Base-by-base conservation (phyloP, 495 filamentous ascomycete species). In the Aspergillus leporis region DNA sequence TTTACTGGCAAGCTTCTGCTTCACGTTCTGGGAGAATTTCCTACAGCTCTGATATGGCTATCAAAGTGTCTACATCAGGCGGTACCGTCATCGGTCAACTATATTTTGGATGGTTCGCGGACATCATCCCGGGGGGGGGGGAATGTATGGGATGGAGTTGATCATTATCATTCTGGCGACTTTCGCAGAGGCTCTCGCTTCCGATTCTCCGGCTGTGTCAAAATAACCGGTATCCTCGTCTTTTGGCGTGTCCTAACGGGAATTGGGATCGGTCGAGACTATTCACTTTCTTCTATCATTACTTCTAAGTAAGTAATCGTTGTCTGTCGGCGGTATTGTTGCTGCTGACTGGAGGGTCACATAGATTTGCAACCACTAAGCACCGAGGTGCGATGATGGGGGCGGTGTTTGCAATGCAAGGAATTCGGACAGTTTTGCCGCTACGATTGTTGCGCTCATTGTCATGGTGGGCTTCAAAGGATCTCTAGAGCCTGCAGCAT, bases 171-270 rank as follows among this genome's bases (percentile, higher is more conserved):
- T 95, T 70, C 82, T 90, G 60, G 87, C 90, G 7, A 94, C 90
- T 19, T 75, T 96, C 45, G 90, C 88, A 53, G 90, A 93, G 72
- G 70, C 88, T 46, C 78, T 95, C 47, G 70, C 85, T n/a, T 85
- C 88, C 9, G 70, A 74, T 28, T 91, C 89, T n/a, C 79, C 77
- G 13, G 82, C 84, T 2, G 83, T 92, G 54, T 82, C 87, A n/a
- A n/a, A 31, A 84, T 95, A 53, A 79, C 88, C 50, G 92, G 91
- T 53, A 61, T 93, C 55, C 80, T 95, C 46, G 84, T 93, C 69
- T 96, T 96, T 81, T 96, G 92, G 92, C 87, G 92, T 71, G 84
- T 95, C 0, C 67, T 96, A 8, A 92, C 93, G 86, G 88, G 89
- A 36, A 78, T 91, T 28, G 90, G 91, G 45, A 93, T 93, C 50